A percentile compares a stretch with the other conserved stretches of the same genome.
Conservation (phyloP, 352 stramenopile species). For the Globisporangium splendens region DNA sequence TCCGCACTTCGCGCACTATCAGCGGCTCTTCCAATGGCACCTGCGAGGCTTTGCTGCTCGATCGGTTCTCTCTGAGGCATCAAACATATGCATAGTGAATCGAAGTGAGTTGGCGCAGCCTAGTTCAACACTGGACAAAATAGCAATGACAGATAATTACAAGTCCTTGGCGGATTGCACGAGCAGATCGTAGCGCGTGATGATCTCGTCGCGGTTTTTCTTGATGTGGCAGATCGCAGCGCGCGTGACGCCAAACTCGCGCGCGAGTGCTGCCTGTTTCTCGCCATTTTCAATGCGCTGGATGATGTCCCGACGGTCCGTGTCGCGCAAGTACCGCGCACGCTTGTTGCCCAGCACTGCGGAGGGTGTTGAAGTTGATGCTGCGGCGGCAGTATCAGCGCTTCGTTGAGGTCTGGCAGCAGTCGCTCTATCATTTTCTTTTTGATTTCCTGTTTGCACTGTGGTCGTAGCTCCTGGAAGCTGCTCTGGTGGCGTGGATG, state of each 20-base stretch:
- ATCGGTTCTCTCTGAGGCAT: conserved; percentile 17
- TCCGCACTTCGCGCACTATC: conserved; percentile 41
- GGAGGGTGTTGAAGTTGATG: background rate
- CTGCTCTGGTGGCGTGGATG: background rate
- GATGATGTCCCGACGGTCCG: conserved; percentile 61
- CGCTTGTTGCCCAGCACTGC: conserved; percentile 25
- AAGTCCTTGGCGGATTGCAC: conserved; percentile 52
- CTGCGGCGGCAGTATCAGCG: background rate
- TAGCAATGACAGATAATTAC: conserved; percentile 19
- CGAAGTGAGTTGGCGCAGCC: background rate
- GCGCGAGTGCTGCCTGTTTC: conserved; percentile 53
- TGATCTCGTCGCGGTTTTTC: conserved; percentile 70
- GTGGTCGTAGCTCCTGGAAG: background rate
- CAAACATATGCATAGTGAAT: too few species aligned
- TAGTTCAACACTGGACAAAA: background rate
- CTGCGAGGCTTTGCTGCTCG: conserved; percentile 8
- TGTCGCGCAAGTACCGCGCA: conserved; percentile 50
- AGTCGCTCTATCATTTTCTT: too few species aligned
- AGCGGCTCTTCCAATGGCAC: conserved; percentile 23
- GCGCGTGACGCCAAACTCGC: conserved; percentile 66
- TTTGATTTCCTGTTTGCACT: too few species aligned
- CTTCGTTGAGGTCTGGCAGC: too few species aligned
- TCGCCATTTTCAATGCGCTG: conserved; percentile 63
- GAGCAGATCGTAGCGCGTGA: conserved; percentile 60
- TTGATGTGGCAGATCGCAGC: conserved; percentile 79